phyloP scores from a whole-genome alignment of 257 asterid species.

The Nicotiana obtusifolia region DNA sequence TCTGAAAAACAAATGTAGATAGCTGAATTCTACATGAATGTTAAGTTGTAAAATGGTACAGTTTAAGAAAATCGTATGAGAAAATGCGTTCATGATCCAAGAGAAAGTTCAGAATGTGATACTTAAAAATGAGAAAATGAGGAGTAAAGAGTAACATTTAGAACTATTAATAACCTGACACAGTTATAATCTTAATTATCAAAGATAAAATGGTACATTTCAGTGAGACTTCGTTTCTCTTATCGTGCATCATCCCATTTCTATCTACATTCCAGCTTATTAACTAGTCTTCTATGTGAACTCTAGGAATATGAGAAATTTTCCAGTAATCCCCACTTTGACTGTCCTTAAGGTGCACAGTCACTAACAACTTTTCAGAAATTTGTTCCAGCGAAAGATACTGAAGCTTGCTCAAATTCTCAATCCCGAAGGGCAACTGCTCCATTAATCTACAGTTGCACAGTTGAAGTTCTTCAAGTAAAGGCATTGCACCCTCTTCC shows the following conservation, averaged over 20 bases:
- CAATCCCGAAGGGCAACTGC: background rate
- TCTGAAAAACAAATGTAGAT: no score
- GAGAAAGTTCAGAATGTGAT: background rate
- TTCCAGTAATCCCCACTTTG: background rate
- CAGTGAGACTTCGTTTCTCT: background rate
- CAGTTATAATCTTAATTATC: background rate
- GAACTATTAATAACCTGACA: background rate
- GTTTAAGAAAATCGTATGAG: no score
- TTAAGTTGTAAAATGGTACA: background rate
- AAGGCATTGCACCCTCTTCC: conserved; percentile 26
- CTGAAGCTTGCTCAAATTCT: background rate
- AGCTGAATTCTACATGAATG: background rate
- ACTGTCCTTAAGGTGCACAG: background rate
- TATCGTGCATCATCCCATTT: background rate
- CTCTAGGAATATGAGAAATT: background rate
- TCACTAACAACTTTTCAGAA: background rate
- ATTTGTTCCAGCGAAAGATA: background rate
- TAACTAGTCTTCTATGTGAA: background rate
- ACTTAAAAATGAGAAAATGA: background rate
- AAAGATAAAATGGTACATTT: background rate
- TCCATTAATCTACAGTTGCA: background rate
- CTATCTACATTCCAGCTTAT: background rate
- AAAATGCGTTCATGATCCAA: no score
- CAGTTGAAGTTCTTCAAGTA: conserved; percentile 12
- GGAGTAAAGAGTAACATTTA: background rate